A percentile compares a stretch with the other conserved stretches of the same genome.
Evolutionary conservation across 371 early-diverging fungal species (phyloP).

Genomic region (Batkoa obscura): DNA sequence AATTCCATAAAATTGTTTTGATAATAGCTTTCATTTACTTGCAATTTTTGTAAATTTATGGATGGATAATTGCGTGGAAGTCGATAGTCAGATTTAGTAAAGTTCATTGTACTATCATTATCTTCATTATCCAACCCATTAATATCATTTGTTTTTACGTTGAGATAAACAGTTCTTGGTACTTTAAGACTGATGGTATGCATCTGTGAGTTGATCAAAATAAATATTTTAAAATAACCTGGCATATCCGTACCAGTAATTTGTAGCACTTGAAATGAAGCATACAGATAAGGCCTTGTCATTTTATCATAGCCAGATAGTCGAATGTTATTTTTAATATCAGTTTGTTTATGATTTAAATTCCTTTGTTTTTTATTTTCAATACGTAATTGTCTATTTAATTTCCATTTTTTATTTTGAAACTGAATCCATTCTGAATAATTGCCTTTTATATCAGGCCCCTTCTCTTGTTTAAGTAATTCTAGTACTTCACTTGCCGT

Average conservation of each 20-base stretch:
- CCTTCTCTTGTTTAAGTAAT: conserved; percentile 2
- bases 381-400: conserved; percentile 18
- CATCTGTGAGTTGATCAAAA: conserved; percentile 43
- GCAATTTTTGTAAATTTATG: conserved; percentile 49
- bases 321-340: not conserved
- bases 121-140: no score
- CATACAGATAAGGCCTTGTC: conserved; percentile 1
- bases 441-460: conserved; percentile 29
- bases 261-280: conserved; percentile 67
- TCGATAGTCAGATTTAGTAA: conserved; percentile 9
- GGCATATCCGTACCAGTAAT: conserved; percentile 60
- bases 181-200: conserved; percentile 48
- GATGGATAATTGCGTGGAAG: conserved; percentile 15
- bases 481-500: not conserved
- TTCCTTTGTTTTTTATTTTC: not conserved
- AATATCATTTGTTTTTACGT: no score
- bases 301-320: not conserved
- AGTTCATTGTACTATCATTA: no score
- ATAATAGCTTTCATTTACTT: conserved; percentile 60
- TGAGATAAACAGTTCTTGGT: conserved; percentile 71
- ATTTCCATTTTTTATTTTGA: conserved; percentile 52
- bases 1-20: conserved; percentile 47
- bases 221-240: conserved; percentile 75
- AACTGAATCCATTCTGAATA: conserved; percentile 41
- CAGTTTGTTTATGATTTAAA: not conserved